phyloP scores from a whole-genome alignment of 2,329 filamentous ascomycete genomes.

The Talaromyces sp. region DNA sequence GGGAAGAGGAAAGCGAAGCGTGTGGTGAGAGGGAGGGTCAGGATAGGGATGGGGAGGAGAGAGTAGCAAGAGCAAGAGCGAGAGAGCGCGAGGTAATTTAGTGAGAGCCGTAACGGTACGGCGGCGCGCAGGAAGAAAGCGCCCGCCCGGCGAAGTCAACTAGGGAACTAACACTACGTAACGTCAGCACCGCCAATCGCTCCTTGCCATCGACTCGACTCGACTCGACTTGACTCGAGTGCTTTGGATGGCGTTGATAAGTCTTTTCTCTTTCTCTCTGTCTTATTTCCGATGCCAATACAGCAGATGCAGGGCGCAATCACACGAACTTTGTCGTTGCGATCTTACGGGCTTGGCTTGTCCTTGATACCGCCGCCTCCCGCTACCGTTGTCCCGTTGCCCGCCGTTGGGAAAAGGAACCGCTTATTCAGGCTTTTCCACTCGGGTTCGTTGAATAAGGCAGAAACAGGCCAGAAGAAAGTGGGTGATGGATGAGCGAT shows the following conservation, averaged over 20 bases:
- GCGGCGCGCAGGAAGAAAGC: not conserved
- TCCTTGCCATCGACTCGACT: not conserved
- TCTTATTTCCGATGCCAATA: not conserved
- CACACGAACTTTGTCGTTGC: not conserved
- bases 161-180: not conserved
- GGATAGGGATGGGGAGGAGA: not conserved
- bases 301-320: not conserved
- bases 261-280: not conserved
- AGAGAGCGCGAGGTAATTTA: not conserved
- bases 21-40: constrained; percentile 3
- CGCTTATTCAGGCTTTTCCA: not conserved
- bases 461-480: not conserved
- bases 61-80: not conserved
- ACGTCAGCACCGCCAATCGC: not conserved
- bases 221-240: not conserved
- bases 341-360: not conserved
- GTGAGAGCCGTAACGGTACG: not conserved
- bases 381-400: not conserved
- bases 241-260: not conserved
- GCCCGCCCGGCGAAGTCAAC: not conserved
- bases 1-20: constrained; percentile 5
- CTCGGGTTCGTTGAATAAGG: not conserved
- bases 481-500: not conserved
- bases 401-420: not conserved
- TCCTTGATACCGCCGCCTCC: not conserved